phyloP scores from a whole-genome alignment of 2,329 filamentous ascomycete species.

The Lecanoromycetidae sp. region DNA sequence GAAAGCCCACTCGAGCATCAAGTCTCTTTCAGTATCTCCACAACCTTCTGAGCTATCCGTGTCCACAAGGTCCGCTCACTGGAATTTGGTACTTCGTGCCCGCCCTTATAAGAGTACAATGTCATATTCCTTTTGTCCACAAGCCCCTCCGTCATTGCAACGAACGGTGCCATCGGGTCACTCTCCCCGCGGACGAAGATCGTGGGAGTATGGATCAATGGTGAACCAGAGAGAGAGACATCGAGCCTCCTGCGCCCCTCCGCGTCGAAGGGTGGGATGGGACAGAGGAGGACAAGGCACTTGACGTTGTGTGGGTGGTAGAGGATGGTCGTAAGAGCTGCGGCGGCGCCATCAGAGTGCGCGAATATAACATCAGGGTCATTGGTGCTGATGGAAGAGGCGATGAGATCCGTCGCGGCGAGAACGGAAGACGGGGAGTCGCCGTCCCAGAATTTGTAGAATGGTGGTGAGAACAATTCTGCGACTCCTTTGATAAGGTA shows the following conservation, averaged over 20 bases:
- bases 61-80: not conserved
- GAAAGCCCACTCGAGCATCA: not conserved
- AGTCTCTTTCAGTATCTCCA: not conserved
- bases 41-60: not conserved
- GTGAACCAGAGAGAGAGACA: not conserved
- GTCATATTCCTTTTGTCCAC: not conserved
- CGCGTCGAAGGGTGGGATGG: not conserved
- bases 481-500: not conserved
- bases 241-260: not conserved
- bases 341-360: not conserved
- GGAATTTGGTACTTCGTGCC: not conserved
- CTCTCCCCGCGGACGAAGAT: not conserved
- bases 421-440: not conserved
- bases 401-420: not conserved
- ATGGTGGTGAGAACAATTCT: not conserved
- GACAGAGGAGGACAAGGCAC: not conserved
- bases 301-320: not conserved
- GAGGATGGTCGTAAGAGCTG: not conserved
- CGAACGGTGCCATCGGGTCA: not conserved
- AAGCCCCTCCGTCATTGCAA: not conserved
- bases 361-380: not conserved
- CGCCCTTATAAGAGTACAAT: not conserved
- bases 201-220: not conserved
- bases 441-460: not conserved
- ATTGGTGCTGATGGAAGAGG: not conserved